Evolutionary conservation across 73 alveolate species (phyloP).

Genomic region (Stentor roeselii): DNA sequence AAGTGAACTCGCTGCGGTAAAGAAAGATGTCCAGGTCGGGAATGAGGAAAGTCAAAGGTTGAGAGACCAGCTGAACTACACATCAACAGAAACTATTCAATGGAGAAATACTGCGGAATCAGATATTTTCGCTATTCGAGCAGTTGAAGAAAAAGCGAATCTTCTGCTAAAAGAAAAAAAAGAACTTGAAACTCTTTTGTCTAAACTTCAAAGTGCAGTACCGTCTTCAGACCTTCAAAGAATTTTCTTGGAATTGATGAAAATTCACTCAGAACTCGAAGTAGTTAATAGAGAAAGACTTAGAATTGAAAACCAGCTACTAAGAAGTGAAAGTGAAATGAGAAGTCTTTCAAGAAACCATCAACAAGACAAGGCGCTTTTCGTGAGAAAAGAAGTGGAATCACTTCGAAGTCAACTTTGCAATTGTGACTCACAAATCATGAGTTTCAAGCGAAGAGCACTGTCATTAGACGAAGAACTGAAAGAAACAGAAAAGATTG

Average conservation of each 20-base stretch:
- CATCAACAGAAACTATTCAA: constrained; percentile 1
- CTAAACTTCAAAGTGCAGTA: constrained; percentile 15
- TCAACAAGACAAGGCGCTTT: constrained; percentile 15
- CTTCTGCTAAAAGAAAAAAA: constrained; percentile 27
- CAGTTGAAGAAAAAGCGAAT: constrained; percentile 12
- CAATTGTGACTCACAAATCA: constrained; percentile 17
- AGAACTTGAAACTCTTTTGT: constrained; percentile 9
- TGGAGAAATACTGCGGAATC: constrained; percentile 18
- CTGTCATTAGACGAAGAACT: constrained; percentile 5
- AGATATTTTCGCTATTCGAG: background rate
- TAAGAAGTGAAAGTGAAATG: constrained; percentile 22
- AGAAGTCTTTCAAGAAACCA: constrained; percentile 16
- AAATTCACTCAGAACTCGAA: background rate
- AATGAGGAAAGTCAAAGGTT: background rate
- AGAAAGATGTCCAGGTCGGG: background rate
- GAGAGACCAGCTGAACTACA: constrained; percentile 21
- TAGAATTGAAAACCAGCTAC: constrained; percentile 23
- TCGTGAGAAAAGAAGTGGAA: constrained; percentile 25
- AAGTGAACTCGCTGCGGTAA: background rate
- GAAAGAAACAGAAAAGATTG: background rate
- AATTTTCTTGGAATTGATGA: constrained; percentile 22
- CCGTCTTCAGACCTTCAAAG: constrained; percentile 26
- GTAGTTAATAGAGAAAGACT: constrained; percentile 5
- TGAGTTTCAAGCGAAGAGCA: background rate
- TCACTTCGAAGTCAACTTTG: constrained; percentile 1